A percentile compares a stretch with the other conserved stretches of the same genome.
phyloP scores from a whole-genome alignment of 139 green algal species.

The Bryopsis sp. region DNA sequence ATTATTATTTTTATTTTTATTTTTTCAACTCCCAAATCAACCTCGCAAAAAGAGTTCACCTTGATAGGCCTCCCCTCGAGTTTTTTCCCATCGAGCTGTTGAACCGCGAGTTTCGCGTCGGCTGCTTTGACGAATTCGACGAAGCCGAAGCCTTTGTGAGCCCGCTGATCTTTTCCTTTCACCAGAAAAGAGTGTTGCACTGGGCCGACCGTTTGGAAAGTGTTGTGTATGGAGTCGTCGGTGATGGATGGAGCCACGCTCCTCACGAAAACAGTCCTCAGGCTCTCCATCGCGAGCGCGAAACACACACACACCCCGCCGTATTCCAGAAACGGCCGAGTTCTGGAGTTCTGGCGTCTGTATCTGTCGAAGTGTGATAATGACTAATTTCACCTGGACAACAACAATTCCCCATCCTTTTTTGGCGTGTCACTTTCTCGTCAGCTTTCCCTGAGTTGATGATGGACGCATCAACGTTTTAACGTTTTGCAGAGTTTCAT shows the following conservation, averaged over 20 bases:
- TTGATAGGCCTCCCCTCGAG: neutral
- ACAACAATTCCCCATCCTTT: too few species aligned
- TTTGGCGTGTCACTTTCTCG: too few species aligned
- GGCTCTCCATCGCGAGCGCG: neutral
- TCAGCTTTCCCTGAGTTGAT: too few species aligned
- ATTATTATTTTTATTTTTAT: too few species aligned
- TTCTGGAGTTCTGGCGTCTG: too few species aligned
- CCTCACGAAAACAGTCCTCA: conserved; percentile 2
- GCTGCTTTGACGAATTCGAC: neutral
- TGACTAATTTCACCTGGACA: too few species aligned
- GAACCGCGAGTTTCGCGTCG: neutral
- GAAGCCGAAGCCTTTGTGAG: conserved; percentile 14
- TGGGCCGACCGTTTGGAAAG: neutral
- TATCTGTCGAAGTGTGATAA: too few species aligned
- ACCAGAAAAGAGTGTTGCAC: conserved; percentile 9
- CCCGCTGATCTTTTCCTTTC: neutral
- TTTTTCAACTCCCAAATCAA: too few species aligned
- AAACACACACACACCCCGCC: too few species aligned
- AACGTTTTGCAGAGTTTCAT: too few species aligned
- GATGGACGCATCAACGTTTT: too few species aligned
- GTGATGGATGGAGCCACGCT: neutral
- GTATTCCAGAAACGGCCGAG: too few species aligned
- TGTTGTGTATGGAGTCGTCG: neutral
- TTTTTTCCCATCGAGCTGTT: conserved; percentile 2
- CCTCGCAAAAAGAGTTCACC: neutral